phyloP scores from a whole-genome alignment of 1,284 basidiomycete species.

The Leccinum angustisporum region DNA sequence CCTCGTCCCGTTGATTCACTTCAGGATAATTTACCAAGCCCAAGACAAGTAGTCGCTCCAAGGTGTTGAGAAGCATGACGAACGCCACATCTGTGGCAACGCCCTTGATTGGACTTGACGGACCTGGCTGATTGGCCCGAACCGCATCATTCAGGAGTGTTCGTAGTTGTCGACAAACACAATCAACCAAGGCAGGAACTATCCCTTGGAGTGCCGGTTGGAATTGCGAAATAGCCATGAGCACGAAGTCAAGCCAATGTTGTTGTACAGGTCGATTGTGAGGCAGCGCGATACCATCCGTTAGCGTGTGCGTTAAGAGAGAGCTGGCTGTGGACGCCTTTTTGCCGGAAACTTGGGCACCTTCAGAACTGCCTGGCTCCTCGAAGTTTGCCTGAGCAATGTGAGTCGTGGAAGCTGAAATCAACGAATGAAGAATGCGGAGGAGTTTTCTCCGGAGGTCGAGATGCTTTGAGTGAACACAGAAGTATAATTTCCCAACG shows the following conservation, averaged over 20 bases:
- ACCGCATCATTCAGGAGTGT: slow-evolving; percentile 57
- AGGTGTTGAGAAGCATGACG: slow-evolving; percentile 76
- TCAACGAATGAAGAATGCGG: slow-evolving; percentile 84
- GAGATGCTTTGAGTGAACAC: slow-evolving; percentile 66
- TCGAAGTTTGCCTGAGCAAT: slow-evolving; percentile 26
- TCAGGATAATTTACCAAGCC: slow-evolving; percentile 56
- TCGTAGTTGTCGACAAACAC: slow-evolving; percentile 76
- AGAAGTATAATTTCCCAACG: slow-evolving; percentile 74
- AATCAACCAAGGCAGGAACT: slow-evolving; percentile 80
- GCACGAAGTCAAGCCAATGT: slow-evolving; percentile 95
- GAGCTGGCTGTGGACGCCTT: slow-evolving; percentile 55
- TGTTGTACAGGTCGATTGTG: slow-evolving; percentile 81
- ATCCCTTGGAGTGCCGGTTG: slow-evolving; percentile 67
- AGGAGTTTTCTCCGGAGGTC: slow-evolving; percentile 92
- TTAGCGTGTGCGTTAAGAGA: slow-evolving; percentile 74
- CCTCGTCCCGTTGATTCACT: slow-evolving; percentile 55
- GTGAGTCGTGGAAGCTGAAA: slow-evolving; percentile 54
- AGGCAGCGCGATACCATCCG: slow-evolving; percentile 73
- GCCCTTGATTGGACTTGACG: slow-evolving; percentile 42
- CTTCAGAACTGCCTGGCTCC: slow-evolving; percentile 32
- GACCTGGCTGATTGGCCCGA: slow-evolving; percentile 40
- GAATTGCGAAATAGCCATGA: slow-evolving; percentile 87
- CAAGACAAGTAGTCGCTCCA: slow-evolving; percentile 78
- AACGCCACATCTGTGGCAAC: slow-evolving; percentile 80
- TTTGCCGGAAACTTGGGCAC: slow-evolving; percentile 25